Percentiles rank a stretch among this genome's conserved stretches.
Conservation (phyloP, 2,329 filamentous ascomycete species). For the Verticillium nonalfalfae region DNA sequence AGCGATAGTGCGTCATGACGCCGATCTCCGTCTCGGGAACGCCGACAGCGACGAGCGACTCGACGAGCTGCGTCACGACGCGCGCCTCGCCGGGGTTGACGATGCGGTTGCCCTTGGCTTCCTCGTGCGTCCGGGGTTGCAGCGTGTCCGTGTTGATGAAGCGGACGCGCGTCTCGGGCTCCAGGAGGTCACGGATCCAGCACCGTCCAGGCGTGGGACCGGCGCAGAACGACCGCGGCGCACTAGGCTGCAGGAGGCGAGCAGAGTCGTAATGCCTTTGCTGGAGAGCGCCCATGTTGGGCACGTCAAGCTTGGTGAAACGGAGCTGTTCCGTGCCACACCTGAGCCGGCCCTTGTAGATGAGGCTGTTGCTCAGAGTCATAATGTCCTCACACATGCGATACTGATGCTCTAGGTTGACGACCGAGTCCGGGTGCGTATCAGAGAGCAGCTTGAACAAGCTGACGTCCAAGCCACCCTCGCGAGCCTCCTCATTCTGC, state of each 20-base stretch:
- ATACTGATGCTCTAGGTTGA: constrained; percentile 92
- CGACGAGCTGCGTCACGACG: constrained; percentile 73
- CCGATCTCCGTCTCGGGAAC: constrained; percentile 74
- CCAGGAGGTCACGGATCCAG: constrained; percentile 70
- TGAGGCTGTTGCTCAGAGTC: constrained; percentile 85
- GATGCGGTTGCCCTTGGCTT: constrained; percentile 75
- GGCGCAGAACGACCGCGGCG: constrained; percentile 48
- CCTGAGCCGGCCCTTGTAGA: constrained; percentile 85
- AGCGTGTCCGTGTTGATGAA: constrained; percentile 88
- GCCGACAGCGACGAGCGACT: constrained; percentile 69
- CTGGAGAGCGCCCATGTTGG: constrained; percentile 55
- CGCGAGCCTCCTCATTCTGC: constrained; percentile 79
- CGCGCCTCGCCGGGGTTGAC: constrained; percentile 80
- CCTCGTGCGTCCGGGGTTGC: constrained; percentile 58
- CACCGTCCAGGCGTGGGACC: constrained; percentile 47
- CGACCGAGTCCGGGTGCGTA: constrained; percentile 77
- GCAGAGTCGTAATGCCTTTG: constrained; percentile 51
- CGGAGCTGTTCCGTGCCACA: constrained; percentile 79
- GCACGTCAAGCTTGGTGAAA: constrained; percentile 59
- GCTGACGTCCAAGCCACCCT: constrained; percentile 84
- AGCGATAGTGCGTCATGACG: constrained; percentile 95
- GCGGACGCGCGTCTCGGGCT: constrained; percentile 66
- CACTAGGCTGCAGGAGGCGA: constrained; percentile 32
- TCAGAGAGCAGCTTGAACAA: constrained; percentile 93
- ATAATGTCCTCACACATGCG: constrained; percentile 98